These are phyloP conservation scores for Eucalyptus microcorys DNA, from an alignment of 345 rosid genomes.

Conservation along the genomic window DNA sequence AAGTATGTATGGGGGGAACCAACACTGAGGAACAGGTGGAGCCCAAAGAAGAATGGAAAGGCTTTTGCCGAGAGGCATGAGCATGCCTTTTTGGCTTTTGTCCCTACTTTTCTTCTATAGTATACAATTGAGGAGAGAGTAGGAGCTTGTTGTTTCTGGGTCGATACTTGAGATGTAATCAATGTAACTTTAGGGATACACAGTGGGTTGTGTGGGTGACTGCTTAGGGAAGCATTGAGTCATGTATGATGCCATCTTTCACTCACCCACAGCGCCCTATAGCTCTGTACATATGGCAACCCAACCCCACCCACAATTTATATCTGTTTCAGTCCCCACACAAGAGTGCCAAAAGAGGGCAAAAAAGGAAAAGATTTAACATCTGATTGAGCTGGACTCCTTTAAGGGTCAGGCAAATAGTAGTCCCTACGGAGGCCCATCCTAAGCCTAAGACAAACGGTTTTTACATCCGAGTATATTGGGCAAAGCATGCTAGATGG, in stretches of 20 bases:
- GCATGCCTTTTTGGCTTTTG: neutral
- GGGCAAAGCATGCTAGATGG: neutral
- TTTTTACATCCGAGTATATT: neutral
- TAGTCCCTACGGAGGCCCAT: neutral
- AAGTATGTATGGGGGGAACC: neutral
- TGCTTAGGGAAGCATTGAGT: conserved; percentile 71
- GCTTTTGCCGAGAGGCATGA: neutral
- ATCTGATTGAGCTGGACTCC: neutral
- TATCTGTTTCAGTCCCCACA: neutral
- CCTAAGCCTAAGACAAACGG: neutral
- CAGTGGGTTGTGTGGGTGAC: conserved; percentile 15
- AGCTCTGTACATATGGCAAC: neutral
- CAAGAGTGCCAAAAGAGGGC: neutral
- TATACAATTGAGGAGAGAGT: neutral
- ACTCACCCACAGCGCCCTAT: conserved; percentile 1
- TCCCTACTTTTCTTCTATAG: neutral
- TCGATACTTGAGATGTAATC: neutral
- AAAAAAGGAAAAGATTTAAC: neutral
- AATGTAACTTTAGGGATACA: neutral
- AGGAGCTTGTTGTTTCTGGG: neutral
- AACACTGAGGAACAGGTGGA: conserved; percentile 19
- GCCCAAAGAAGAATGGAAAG: conserved; percentile 25
- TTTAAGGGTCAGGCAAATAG: neutral
- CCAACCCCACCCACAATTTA: neutral
- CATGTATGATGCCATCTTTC: conserved; percentile 63